Percentiles rank a stretch among this genome's conserved stretches.
Conservation (phyloP, 441 rosid species). For the Gossypium schwendimanii region DNA sequence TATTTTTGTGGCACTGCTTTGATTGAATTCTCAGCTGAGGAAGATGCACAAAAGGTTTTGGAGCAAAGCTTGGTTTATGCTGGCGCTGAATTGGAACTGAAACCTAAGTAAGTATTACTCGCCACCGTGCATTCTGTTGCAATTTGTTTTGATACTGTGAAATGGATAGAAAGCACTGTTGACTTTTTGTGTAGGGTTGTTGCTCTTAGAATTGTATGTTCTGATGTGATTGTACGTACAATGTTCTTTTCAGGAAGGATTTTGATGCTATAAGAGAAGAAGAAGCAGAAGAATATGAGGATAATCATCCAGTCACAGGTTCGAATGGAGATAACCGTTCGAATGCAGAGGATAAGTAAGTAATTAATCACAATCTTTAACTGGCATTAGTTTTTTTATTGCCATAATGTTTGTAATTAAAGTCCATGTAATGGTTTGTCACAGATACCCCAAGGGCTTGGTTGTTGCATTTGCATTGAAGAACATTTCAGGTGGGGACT, state of each 20-base stretch:
- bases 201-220: neutral
- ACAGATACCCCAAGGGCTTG: slow-evolving; percentile 83
- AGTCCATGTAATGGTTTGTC: slow-evolving; percentile 5
- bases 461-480: slow-evolving; percentile 73
- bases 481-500: slow-evolving; percentile 33
- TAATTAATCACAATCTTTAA: neutral
- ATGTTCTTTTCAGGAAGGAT: slow-evolving; percentile 42
- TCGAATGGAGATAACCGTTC: slow-evolving; percentile 33
- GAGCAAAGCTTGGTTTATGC: slow-evolving; percentile 52
- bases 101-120: slow-evolving; percentile 53
- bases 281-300: slow-evolving; percentile 38
- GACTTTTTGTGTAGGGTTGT: neutral
- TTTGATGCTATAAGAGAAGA: slow-evolving; percentile 56
- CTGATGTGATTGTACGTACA: neutral
- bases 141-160: neutral
- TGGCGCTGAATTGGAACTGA: slow-evolving; percentile 59
- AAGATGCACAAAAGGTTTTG: slow-evolving; percentile 55
- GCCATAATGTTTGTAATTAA: slow-evolving; percentile 5
- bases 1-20: slow-evolving; percentile 67
- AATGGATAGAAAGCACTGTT: neutral
- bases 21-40: slow-evolving; percentile 71
- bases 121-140: neutral
- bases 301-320: slow-evolving; percentile 20
- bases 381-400: neutral
- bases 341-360: slow-evolving; percentile 27